These are phyloP conservation scores for Pleurotus ostreatus DNA, from an alignment of 768 basidiomycete species.

Conservation along the genomic window DNA sequence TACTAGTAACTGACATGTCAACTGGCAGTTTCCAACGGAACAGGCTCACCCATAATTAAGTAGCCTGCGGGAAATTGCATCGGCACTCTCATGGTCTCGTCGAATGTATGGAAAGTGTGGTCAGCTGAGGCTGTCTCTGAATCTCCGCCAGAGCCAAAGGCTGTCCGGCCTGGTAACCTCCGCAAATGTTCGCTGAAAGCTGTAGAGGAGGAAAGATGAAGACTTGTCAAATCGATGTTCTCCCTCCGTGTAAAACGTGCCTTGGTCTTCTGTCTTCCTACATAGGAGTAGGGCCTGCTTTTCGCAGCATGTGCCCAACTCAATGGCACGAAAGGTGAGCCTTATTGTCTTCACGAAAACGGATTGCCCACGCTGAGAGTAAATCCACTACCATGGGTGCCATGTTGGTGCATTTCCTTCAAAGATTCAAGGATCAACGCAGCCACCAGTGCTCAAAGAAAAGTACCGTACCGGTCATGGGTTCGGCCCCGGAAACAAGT, in stretches of 20 bases:
- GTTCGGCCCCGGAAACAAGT: no score
- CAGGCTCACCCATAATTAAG: conserved; percentile 1
- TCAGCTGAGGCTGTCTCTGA: neutral
- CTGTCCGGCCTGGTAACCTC: neutral
- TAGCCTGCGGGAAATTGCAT: neutral
- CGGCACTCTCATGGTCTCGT: conserved; percentile 1
- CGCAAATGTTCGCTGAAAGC: neutral
- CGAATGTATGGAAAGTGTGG: neutral
- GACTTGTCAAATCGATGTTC: neutral
- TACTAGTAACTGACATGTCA: neutral
- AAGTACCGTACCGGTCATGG: no score
- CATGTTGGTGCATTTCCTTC: no score
- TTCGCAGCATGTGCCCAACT: neutral
- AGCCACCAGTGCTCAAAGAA: no score
- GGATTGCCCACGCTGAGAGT: neutral
- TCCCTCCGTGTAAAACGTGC: neutral
- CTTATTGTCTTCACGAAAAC: conserved; percentile 3
- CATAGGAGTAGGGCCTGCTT: neutral
- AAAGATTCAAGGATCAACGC: no score
- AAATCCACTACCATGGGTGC: no score
- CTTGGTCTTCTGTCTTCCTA: neutral
- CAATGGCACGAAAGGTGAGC: neutral
- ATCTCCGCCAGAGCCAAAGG: neutral
- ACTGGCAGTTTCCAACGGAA: neutral
- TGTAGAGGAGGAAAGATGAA: neutral